Base-by-base conservation (phyloP, 352 stramenopile species). In the Phytophthora pini region DNA sequence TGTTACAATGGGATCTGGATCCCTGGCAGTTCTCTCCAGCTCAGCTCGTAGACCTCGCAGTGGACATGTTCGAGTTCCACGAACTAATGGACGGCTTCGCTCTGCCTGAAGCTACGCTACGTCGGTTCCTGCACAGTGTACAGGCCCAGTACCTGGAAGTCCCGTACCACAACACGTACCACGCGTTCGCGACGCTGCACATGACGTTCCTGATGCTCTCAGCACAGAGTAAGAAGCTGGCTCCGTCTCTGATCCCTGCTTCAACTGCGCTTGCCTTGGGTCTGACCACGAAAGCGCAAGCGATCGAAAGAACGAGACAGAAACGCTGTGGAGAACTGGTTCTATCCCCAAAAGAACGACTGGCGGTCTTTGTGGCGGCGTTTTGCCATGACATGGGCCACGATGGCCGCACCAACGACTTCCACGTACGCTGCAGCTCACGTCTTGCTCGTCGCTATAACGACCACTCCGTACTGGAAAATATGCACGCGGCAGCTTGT, bases 351-450 rank as follows among this genome's bases (percentile, higher is more conserved):
- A 65, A 72, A 5, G 83, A 95, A 34, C 57, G 88, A n/a, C 70
- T 96, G 47, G 76, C 89, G 13, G 72, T 96, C 4, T 88, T 96
- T 29, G 70, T 97, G 27, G 83, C 82, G 1, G 82, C 87, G 1
- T 89, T 96, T 55, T 90, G 84, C 57, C 90, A 97, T 62, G 89
- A 97, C 39, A 90, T 96, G 70, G 91, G 93, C 72, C 89, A 97
- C 73, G 89, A 94, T 32, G 89, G 84, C 10, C 79, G 87, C 45
- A 96, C 86, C 24, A 97, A 97, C 74, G 85, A 91, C 63, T 97
- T 97, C 56, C 85, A 97, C 64, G 88, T 95, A 46, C 76, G 89
- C 8, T 79, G 81, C 47, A 77, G 74, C 50, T 93, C 86, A 38
- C 79, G 76, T 26, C 76, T 95, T 43, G 89, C 90, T 40, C 80